Evolutionary conservation across 148 eudicot species (phyloP).

Genomic region (Persicaria maculosa): DNA sequence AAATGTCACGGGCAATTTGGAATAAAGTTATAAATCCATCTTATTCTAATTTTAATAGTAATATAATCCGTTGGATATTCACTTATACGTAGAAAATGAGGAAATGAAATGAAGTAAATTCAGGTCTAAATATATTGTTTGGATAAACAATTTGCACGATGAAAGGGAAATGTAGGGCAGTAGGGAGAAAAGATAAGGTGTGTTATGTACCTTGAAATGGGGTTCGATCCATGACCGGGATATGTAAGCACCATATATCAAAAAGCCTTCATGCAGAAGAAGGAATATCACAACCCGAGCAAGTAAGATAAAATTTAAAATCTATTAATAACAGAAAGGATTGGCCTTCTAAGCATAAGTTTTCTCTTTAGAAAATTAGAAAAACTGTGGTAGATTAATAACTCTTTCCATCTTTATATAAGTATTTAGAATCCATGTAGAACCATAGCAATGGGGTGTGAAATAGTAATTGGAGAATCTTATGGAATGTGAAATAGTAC

Average conservation of each 20-base stretch:
- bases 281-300: slow-evolving; percentile 9
- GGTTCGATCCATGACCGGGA: slow-evolving; percentile 45
- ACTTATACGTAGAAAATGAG: too few species aligned
- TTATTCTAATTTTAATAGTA: too few species aligned
- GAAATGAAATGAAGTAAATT: too few species aligned
- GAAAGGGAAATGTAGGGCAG: too few species aligned
- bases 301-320: neutral
- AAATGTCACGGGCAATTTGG: neutral
- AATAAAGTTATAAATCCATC: too few species aligned
- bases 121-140: too few species aligned
- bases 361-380: neutral
- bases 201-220: slow-evolving; percentile 38
- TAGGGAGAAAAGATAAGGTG: neutral
- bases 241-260: slow-evolving; percentile 57
- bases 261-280: slow-evolving; percentile 37
- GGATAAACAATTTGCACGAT: too few species aligned
- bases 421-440: too few species aligned
- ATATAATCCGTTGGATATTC: too few species aligned
- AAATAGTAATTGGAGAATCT: neutral
- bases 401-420: too few species aligned
- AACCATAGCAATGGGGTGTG: neutral
- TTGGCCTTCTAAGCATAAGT: neutral
- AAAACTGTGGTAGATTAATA: neutral
- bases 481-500: too few species aligned
- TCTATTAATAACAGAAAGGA: neutral